Base-by-base conservation (phyloP, 2,329 filamentous ascomycete species). In the Tolypocladium inflatum region DNA sequence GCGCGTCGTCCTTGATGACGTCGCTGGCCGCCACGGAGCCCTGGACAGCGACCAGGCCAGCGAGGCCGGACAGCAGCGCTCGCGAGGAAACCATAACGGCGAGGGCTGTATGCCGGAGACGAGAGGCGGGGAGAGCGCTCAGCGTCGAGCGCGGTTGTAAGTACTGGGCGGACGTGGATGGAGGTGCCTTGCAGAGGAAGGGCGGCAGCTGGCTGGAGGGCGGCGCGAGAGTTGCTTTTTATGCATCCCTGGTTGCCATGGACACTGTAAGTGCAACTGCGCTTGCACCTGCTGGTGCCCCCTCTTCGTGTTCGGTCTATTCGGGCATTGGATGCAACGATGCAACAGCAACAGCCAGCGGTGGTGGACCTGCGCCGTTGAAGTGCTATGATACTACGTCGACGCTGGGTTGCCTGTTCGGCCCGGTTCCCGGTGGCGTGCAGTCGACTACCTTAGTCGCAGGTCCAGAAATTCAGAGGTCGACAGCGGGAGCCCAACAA, bases 1-100 rank as follows among this genome's bases (percentile, higher is more conserved):
- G 71, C 0, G 66, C 61, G 61, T 82, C 70, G 45, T 72, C 68
- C 4, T 64, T 70, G 56, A 80, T 75, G 37, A 65, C 58, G 56
- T 37, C 35, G 10, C 60, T 50, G 8, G 61, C 55, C 9, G 43
- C 60, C 23, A 54, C 43, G 13, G 55, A 57, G 26, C 43, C 41
- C 21, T 37, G 43, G n/a, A 58, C 23, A 30, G 48, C 45, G n/a
- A 45, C 59, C 42, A 60, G 43, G 35, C 56, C 55, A 37, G 55
- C 57, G 33, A 57, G 30, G 56, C 58, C 41, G 6, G 43, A 54
- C 26, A 59, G 45, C 50, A 60, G 19, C 5, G 26, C 38, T 43
- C 30, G 48, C 37, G 35, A 51, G 21, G 55, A 35, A 30, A 41
- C 21, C 45, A 57, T 57, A 21, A 23, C 23, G 43, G 38, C 54